Evolutionary conservation across 1,139 yeast species (phyloP).

Genomic region (Spathaspora sp.): DNA sequence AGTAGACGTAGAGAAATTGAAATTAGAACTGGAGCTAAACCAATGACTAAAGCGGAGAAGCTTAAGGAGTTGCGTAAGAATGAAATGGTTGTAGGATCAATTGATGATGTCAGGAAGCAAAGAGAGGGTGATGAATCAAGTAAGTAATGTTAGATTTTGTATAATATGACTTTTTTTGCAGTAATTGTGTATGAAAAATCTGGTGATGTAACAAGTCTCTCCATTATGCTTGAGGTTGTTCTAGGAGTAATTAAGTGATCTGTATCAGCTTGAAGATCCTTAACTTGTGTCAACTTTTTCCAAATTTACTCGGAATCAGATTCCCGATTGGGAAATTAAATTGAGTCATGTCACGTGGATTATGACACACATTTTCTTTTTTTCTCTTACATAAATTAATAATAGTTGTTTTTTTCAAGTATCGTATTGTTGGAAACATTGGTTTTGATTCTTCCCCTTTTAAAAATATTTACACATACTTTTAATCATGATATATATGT

Average conservation of each 20-base stretch:
- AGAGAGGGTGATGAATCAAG: constrained; percentile 6
- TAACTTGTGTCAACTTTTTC: neutral
- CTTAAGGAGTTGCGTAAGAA: constrained; percentile 58
- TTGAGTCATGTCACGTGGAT: constrained; percentile 4
- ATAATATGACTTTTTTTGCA: neutral
- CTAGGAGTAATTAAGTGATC: too few relatives aligned
- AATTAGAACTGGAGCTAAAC: constrained; percentile 41
- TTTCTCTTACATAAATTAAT: neutral
- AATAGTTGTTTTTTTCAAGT: neutral
- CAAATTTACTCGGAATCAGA: neutral
- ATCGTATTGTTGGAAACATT: neutral
- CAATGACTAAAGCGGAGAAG: constrained; percentile 52
- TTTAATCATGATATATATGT: constrained; percentile 13
- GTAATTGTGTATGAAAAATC: neutral
- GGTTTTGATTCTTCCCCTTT: neutral
- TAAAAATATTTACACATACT: neutral
- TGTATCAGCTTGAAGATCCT: neutral
- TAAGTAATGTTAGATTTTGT: neutral
- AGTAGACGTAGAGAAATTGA: constrained; percentile 44
- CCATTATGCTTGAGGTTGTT: neutral
- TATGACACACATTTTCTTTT: neutral
- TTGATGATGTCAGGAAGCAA: constrained; percentile 38
- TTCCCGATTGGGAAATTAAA: constrained; percentile 1
- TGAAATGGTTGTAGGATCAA: constrained; percentile 67
- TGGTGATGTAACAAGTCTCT: neutral